These are phyloP conservation scores for Fragilariopsis cylindrus DNA, from an alignment of 108 stramenopile genomes.

Conservation along the genomic window DNA sequence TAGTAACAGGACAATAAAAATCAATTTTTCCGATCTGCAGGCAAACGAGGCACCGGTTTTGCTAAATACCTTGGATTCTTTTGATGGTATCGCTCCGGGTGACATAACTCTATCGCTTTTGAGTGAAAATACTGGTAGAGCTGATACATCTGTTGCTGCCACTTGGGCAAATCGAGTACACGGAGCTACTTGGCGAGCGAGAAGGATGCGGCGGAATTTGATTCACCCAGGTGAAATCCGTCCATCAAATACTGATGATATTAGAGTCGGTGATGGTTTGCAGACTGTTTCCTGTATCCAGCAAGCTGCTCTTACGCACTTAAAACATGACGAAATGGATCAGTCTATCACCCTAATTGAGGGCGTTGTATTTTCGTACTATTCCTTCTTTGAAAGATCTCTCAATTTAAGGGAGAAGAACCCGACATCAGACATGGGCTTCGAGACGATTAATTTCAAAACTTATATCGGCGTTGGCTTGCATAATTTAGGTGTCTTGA, in stretches of 20 bases:
- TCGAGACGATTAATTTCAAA: constrained; percentile 24
- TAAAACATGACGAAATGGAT: constrained; percentile 48
- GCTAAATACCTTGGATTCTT: constrained; percentile 41
- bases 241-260: constrained; percentile 1
- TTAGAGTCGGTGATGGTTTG: background rate
- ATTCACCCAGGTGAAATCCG: constrained; percentile 7
- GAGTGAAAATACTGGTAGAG: constrained; percentile 27
- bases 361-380: constrained; percentile 47
- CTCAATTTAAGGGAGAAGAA: constrained; percentile 23
- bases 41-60: constrained; percentile 19
- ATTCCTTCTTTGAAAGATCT: constrained; percentile 37
- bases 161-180: constrained; percentile 38
- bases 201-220: constrained; percentile 34
- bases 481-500: constrained; percentile 47
- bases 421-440: background rate
- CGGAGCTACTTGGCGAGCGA: constrained; percentile 43
- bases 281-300: constrained; percentile 27
- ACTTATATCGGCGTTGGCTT: constrained; percentile 39
- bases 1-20: background rate
- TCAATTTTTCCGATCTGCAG: constrained; percentile 6
- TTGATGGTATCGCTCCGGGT: constrained; percentile 50
- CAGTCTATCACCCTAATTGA: constrained; percentile 42
- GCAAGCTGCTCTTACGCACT: constrained; percentile 33
- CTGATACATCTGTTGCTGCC: constrained; percentile 28
- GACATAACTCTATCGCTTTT: constrained; percentile 51